A percentile compares a stretch with the other conserved stretches of the same genome.
phyloP scores from a whole-genome alignment of 495 filamentous ascomycete genomes.

The Penicillium bovifimosum region DNA sequence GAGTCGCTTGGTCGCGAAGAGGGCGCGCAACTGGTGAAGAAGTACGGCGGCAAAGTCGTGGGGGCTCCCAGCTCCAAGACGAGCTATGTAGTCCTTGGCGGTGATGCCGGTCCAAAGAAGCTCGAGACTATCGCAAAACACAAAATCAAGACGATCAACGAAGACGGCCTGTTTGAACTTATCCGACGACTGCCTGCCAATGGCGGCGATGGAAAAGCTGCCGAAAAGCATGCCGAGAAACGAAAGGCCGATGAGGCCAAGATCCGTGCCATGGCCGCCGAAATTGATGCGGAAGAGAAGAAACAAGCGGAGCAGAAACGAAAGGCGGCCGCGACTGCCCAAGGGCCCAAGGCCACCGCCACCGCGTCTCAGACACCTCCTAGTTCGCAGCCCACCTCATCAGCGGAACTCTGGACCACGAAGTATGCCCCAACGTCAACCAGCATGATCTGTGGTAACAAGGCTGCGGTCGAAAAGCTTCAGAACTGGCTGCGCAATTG shows the following conservation, averaged over 20 bases:
- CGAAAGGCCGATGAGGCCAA: slow-evolving; percentile 75
- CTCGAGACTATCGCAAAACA: slow-evolving; percentile 75
- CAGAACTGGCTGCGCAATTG: slow-evolving; percentile 82
- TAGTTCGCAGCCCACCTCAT: slow-evolving; percentile 23
- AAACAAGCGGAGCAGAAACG: slow-evolving; percentile 37
- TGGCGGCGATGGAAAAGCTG: slow-evolving; percentile 83
- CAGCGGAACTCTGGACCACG: slow-evolving; percentile 79
- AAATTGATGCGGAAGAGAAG: slow-evolving; percentile 65
- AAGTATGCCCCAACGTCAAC: slow-evolving; percentile 87
- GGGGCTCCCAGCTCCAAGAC: slow-evolving; percentile 85
- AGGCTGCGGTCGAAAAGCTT: slow-evolving; percentile 79
- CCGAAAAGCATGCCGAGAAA: slow-evolving; percentile 75
- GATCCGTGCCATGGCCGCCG: slow-evolving; percentile 65
- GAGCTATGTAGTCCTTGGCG: slow-evolving; percentile 84
- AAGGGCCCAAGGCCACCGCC: slow-evolving; percentile 13
- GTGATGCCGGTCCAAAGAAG: slow-evolving; percentile 90
- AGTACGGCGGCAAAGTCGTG: slow-evolving; percentile 88
- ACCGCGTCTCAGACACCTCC: slow-evolving; percentile 17
- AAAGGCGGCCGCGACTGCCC: slow-evolving; percentile 34
- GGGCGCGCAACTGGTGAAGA: slow-evolving; percentile 80
- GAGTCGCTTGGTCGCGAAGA: slow-evolving; percentile 77
- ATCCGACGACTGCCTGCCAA: slow-evolving; percentile 78
- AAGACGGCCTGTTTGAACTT: slow-evolving; percentile 84
- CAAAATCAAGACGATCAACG: slow-evolving; percentile 84
- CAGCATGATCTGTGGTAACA: slow-evolving; percentile 94